phyloP scores from a whole-genome alignment of 805 yeast genomes.

The Cyberlindnera misumaiensis region DNA sequence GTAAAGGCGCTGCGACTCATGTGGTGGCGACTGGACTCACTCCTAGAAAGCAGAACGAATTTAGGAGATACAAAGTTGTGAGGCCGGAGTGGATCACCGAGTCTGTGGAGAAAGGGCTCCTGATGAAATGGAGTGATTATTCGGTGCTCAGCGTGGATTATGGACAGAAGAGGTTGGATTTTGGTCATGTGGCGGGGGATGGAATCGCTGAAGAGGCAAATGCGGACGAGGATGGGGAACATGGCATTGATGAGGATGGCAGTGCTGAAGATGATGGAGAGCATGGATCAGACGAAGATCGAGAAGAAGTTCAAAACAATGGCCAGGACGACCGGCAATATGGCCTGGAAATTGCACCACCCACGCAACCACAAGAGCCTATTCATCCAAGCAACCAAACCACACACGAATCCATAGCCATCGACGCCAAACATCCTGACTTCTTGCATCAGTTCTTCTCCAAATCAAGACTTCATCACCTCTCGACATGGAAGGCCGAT shows the following conservation, averaged over 20 bases:
- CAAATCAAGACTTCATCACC: constrained; percentile 80
- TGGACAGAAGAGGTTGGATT: constrained; percentile 43
- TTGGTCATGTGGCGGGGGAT: constrained; percentile 9
- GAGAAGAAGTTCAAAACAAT: too few relatives aligned
- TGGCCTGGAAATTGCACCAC: constrained; percentile 1
- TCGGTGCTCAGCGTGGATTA: constrained; percentile 43
- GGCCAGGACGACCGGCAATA: too few relatives aligned
- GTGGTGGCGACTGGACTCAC: constrained; percentile 76
- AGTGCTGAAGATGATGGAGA: constrained; percentile 6
- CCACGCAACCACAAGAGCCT: constrained; percentile 7
- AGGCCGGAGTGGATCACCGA: constrained; percentile 78
- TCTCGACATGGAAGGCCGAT: constrained; percentile 81
- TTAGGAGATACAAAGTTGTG: constrained; percentile 65
- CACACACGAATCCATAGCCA: constrained; percentile 5
- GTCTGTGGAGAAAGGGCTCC: constrained; percentile 39
- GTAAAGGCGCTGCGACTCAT: constrained; percentile 76
- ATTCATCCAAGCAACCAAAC: constrained; percentile 1
- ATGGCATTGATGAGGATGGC: constrained; percentile 6
- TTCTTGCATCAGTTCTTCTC: constrained; percentile 68
- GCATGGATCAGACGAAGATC: background rate
- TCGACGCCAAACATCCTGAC: constrained; percentile 71
- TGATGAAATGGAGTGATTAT: constrained; percentile 69
- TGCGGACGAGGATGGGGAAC: constrained; percentile 6
- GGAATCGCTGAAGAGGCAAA: constrained; percentile 2
- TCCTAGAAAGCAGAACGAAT: constrained; percentile 64